Base-by-base conservation (phyloP, 176 grass and related monocot genomes). In the Tillandsia leiboldiana region DNA sequence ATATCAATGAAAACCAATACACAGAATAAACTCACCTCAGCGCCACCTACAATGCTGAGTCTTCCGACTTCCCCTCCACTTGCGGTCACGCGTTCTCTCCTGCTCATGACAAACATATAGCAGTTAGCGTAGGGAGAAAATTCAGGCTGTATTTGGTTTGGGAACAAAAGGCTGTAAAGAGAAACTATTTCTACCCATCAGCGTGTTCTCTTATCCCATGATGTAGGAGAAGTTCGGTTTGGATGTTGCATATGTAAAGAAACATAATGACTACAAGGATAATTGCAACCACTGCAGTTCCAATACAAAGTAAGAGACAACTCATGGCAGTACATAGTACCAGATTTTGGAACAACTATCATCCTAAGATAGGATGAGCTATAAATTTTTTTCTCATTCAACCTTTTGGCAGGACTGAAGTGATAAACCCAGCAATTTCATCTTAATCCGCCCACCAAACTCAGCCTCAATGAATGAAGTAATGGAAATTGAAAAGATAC, bases 51-150 rank as follows among this genome's bases (percentile, higher is more conserved):
- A 86, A 96, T 90, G 77, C 81, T 96, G 58, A 96, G 88, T 51
- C 92, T 91, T 81, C 92, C 92, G 67, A 96, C 92, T 84, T 96
- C 92, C 78, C 92, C 92, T 83, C 92, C 92, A 76, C 92, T 96
- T 17, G 88, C 92, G 62, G 88, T 89, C 59, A 96, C 92, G 51
- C 92, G 92, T 59, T 96, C 92, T 67, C 88, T 87, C 92, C 92
- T 96, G 80, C 66, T 33, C 29, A 69, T 51, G 42, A 62, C 7
- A 33, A 23, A 47, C 18, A 76, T 68, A 5, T 13, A 2, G 61
- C 49, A 12, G 8, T 48, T 15, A 11, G 48, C 53, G 20, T 48
- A 59, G 10, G 17, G 18, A 10, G 9, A 28, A 59, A 48, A 69
- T 13, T 70, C 24, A 69, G 27, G 2, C 56, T 23, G 8, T 2